A percentile compares a stretch with the other conserved stretches of the same genome.
These are phyloP conservation scores for Solanum bulbocastanum DNA, from an alignment of 257 asterid species.

Conservation along the genomic window DNA sequence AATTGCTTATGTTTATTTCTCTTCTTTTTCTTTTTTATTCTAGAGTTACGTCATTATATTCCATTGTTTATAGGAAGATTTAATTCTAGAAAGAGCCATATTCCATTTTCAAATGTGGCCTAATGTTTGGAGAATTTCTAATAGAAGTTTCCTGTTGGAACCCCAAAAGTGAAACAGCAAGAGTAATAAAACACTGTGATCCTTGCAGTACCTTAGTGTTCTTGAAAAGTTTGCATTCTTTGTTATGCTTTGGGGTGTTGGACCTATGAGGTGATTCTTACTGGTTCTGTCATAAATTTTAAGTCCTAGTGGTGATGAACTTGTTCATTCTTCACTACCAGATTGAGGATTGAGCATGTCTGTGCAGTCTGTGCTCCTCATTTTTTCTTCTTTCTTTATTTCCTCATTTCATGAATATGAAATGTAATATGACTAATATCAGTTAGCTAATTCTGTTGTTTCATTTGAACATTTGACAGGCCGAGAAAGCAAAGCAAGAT, in stretches of 20 bases:
- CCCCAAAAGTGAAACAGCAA: not conserved
- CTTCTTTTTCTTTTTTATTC: not conserved
- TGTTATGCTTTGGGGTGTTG: not conserved
- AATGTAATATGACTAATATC: not conserved
- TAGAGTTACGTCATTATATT: not conserved
- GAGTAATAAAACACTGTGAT: not conserved
- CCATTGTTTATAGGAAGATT: not conserved
- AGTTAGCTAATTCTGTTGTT: not conserved
- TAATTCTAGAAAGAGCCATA: not conserved
- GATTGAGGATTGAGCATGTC: not conserved
- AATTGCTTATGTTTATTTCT: not conserved
- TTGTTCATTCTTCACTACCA: not conserved
- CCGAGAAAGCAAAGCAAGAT: conserved; percentile 35
- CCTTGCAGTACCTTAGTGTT: not conserved
- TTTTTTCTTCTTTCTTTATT: not conserved
- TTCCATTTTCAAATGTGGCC: not conserved
- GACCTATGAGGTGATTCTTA: not conserved
- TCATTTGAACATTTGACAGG: conserved; percentile 4
- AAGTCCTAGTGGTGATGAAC: not conserved
- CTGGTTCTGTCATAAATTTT: not conserved
- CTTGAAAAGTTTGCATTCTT: not conserved
- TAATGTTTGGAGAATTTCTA: not conserved
- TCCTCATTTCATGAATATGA: not conserved
- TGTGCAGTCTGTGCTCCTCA: not conserved
- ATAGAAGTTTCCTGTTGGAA: not conserved